Evolutionary conservation across 179 eudicot species (phyloP), one percentile per base, ranked within the genome.

Genomic region (Patellifolia procumbens): DNA sequence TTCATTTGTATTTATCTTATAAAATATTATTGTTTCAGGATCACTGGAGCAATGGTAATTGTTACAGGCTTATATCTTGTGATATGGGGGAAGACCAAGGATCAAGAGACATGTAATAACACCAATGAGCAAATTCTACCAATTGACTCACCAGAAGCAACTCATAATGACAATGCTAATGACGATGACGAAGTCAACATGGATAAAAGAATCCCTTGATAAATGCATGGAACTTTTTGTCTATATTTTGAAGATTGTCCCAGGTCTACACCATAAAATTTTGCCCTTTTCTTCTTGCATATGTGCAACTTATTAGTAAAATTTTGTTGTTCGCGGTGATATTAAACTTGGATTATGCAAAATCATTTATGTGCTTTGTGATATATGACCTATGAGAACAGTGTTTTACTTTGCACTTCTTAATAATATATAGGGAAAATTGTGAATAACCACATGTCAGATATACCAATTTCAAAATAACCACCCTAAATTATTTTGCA

Each of bases 81-180:
- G 28, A 68, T 83, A 74, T 87, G 90, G 90, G 88, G 90, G 5
- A 87, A 87, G 34, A 83, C 85, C 80, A 77, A 83, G 63, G 87
- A 87, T 63, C 16, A 45, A n/a, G 45, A 76, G 2, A 66, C n/a
- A 13, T 59, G 26, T 6, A 3, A 42, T 0, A 66, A 37, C 12
- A 11, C 5, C 5, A 39, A 22, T 3, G 70, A 66, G 7, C 70
- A 66, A 24, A 24, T 42, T n/a, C 24, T 66, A 24, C 70, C 70
- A 66, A 66, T 66, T 39, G 70, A 65, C 3, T 65, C 70, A 65
- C 49, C 49, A 20, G 29, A 65, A 0, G 2, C 49, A 0, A 39
- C 0, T 3, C 4, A 19, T 35, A 63, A 19, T 22, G 32, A 66
- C 0, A 10, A 42, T 22, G 20, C 70, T 39, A 66, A 9, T 24